phyloP scores from a whole-genome alignment of 164 flowering plant species.

The Buxus sempervirens region DNA sequence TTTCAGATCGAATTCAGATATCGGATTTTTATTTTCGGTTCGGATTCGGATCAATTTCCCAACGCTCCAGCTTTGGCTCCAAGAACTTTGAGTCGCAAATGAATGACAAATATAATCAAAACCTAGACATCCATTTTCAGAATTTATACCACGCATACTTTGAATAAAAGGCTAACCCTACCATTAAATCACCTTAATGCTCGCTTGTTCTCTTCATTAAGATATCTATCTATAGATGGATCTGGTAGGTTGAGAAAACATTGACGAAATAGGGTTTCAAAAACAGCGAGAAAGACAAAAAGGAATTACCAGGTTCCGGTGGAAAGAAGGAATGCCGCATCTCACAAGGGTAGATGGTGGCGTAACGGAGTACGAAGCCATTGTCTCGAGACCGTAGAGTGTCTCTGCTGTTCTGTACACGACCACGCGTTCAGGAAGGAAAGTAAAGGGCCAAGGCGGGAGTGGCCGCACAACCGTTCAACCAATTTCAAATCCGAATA shows the following conservation, averaged over 20 bases:
- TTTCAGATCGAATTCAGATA: too few species aligned
- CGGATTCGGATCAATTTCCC: too few species aligned
- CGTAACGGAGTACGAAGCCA: neutral
- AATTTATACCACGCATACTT: neutral
- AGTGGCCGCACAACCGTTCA: neutral
- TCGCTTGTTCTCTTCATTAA: neutral
- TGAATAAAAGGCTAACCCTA: neutral
- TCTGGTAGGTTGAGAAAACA: neutral
- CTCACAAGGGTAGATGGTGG: neutral
- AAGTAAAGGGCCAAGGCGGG: neutral
- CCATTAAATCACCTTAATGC: neutral
- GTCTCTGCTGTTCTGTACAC: neutral
- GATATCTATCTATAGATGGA: too few species aligned
- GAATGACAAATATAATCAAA: neutral
- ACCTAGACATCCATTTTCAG: neutral
- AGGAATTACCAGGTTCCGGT: neutral
- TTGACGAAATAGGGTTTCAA: neutral
- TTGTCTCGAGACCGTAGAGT: neutral
- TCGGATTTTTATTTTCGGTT: too few species aligned
- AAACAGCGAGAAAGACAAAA: neutral
- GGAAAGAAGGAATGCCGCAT: neutral
- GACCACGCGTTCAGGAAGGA: neutral
- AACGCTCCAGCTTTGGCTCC: conserved; percentile 18
- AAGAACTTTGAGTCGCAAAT: conserved; percentile 14
- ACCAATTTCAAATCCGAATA: neutral